These are phyloP conservation scores for Crithidia acanthocephali DNA, from an alignment of 208 protist species.

Conservation along the genomic window DNA sequence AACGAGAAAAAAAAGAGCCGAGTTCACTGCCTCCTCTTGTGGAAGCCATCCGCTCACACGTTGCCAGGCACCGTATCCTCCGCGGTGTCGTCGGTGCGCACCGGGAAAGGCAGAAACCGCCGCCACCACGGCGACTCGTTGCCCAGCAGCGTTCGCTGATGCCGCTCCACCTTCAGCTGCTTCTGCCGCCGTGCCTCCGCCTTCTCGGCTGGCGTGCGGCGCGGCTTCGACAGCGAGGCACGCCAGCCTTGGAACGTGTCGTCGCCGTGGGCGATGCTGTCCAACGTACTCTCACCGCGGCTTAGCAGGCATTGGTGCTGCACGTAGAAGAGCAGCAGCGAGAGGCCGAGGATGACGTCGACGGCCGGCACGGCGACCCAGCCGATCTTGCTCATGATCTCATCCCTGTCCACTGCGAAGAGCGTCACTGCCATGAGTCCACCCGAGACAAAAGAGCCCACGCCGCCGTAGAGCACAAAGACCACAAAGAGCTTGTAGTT, in stretches of 20 bases:
- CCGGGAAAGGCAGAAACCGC: conserved; percentile 33
- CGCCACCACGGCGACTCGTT: conserved; percentile 49
- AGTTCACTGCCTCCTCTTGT: background rate
- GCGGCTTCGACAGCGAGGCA: background rate
- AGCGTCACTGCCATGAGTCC: conserved; percentile 41
- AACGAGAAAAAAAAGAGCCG: no score
- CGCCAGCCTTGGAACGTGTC: conserved; percentile 3
- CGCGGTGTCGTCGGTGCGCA: conserved; percentile 42
- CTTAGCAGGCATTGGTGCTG: conserved; percentile 43
- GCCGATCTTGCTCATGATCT: conserved; percentile 15
- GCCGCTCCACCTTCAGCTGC: conserved; percentile 29
- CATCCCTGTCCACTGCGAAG: conserved; percentile 42
- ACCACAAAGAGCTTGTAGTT: conserved; percentile 90
- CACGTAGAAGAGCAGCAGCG: conserved; percentile 37
- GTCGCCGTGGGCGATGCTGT: conserved; percentile 33
- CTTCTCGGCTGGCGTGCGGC: conserved; percentile 22
- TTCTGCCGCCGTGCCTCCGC: conserved; percentile 8
- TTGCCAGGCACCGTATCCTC: conserved; percentile 30
- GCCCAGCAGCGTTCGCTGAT: conserved; percentile 36
- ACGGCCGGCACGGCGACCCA: conserved; percentile 42
- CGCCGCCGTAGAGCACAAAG: conserved; percentile 66
- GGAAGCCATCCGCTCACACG: background rate
- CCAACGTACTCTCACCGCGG: conserved; percentile 53
- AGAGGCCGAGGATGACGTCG: conserved; percentile 30
- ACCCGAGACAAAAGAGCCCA: conserved; percentile 31